Conservation (phyloP, 169 alveolate genomes). For the Plasmodium sp. region DNA sequence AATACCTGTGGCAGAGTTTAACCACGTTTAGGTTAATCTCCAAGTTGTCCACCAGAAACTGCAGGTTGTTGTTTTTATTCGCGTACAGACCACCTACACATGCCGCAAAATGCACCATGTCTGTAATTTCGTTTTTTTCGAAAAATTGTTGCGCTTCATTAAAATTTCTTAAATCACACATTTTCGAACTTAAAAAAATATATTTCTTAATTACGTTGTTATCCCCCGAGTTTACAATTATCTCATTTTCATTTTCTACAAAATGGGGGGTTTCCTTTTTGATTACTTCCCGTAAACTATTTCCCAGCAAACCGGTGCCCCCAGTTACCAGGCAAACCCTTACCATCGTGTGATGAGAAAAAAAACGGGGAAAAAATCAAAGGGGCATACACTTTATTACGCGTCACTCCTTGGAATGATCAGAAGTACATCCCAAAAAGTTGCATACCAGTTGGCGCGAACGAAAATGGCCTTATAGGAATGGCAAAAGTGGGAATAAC, state of each 20-base stretch:
- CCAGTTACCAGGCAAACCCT: slow-evolving; percentile 64
- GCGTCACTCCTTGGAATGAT: background rate
- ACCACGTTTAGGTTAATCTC: slow-evolving; percentile 54
- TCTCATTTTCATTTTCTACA: slow-evolving; percentile 53
- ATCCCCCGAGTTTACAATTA: slow-evolving; percentile 58
- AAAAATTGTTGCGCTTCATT: slow-evolving; percentile 31
- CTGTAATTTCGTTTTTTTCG: slow-evolving; percentile 55
- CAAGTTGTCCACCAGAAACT: slow-evolving; percentile 37
- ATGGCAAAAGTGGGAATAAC: background rate
- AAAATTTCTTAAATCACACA: slow-evolving; percentile 66
- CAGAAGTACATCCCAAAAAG: background rate
- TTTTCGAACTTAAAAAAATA: slow-evolving; percentile 61
- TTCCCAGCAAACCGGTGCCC: slow-evolving; percentile 71
- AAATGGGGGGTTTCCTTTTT: slow-evolving; percentile 16
- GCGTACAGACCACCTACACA: slow-evolving; percentile 62
- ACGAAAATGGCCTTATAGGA: background rate
- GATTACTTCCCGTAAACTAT: slow-evolving; percentile 50
- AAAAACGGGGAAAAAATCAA: background rate
- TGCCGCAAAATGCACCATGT: slow-evolving; percentile 72
- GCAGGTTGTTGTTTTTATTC: slow-evolving; percentile 44
- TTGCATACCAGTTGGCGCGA: background rate
- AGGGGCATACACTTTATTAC: background rate
- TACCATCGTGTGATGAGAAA: slow-evolving; percentile 30
- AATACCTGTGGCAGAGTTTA: slow-evolving; percentile 56
- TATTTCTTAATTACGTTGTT: slow-evolving; percentile 48